Percentiles rank a stretch among this genome's conserved stretches.
Evolutionary conservation across 2,329 filamentous ascomycete species (phyloP).

Genomic region (Escovopsis sp.): DNA sequence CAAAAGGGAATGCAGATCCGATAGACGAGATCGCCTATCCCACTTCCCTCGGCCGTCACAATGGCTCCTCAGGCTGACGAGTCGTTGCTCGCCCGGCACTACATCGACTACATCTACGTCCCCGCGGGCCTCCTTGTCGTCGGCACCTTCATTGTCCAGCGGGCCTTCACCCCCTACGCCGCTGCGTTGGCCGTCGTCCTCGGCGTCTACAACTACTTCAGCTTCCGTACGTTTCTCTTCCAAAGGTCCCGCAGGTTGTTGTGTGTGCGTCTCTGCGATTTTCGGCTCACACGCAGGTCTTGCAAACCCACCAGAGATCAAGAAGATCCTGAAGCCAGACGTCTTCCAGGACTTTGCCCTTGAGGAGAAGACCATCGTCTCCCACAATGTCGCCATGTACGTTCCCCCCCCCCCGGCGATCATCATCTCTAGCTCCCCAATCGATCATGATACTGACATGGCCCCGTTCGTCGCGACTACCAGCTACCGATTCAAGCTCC

Average conservation of each 20-base stretch:
- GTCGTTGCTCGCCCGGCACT: constrained; percentile 38
- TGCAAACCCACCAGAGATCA: constrained; percentile 38
- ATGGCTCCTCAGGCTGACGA: constrained; percentile 15
- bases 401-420: background rate
- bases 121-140: constrained; percentile 66
- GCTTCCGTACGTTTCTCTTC: constrained; percentile 43
- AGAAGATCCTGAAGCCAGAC: constrained; percentile 74
- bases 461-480: background rate
- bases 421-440: constrained; percentile 1
- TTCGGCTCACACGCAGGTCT: constrained; percentile 4
- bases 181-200: constrained; percentile 50
- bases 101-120: constrained; percentile 69
- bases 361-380: constrained; percentile 86
- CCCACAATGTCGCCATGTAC: constrained; percentile 94
- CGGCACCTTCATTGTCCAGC: constrained; percentile 64
- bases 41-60: constrained; percentile 1
- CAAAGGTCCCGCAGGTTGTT: background rate
- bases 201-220: constrained; percentile 56
- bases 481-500: constrained; percentile 86
- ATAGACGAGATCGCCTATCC: background rate
- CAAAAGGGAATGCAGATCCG: too few relatives aligned
- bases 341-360: constrained; percentile 87
- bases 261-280: too few relatives aligned
- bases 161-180: constrained; percentile 60
- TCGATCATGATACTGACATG: background rate